Base-by-base conservation (phyloP, 2,329 filamentous ascomycete genomes). In the Beauveria asiatica region DNA sequence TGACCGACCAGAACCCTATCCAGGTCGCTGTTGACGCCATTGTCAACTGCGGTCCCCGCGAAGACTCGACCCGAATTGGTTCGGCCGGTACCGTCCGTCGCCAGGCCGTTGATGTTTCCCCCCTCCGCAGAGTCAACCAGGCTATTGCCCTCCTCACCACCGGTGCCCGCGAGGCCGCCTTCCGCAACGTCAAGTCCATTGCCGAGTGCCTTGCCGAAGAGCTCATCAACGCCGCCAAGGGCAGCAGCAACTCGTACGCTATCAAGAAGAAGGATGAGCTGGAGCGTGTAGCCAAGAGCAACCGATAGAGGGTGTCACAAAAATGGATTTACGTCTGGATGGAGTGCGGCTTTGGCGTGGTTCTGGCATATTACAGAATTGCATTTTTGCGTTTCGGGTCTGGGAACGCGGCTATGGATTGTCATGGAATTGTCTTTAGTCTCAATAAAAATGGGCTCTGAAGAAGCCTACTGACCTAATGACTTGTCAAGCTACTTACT, bases 261-360 rank as follows among this genome's bases (percentile, higher is more conserved):
- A 99, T 99, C 88, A 99, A 99, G 92, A 99, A 99, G 92, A 99
- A 99, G 93, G 94, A 99, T 81, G 95, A 99, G 89, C 82, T 99
- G 83, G 94, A 99, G 89, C 94, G 94, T 94, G 94, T 99, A 74
- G 94, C 94, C 83, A 99, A 99, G 91, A 91, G 86, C 87, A 99
- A 99, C 89, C 90, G 94, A 89, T 99, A 97, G 92, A 92, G 70
- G 74, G 69, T 55, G 50, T 53, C 45, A 45, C 30, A 54, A 39
- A 58, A 57, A 70, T 63, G 58, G 63, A 63, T 61, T 63, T 68
- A 67, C 69, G 71, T 69, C 68, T 70, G 68, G 70, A 71, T 70
- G 68, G 68, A 67, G 70, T 73, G 69, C 68, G 72, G 73, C 71
- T 73, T 73, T 72, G 73, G 74, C 73, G 73, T 75, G 72, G 70